A percentile compares a stretch with the other conserved stretches of the same genome.
Conservation (phyloP, 371 early-diverging fungal species). For the Synchytrium microbalum region DNA sequence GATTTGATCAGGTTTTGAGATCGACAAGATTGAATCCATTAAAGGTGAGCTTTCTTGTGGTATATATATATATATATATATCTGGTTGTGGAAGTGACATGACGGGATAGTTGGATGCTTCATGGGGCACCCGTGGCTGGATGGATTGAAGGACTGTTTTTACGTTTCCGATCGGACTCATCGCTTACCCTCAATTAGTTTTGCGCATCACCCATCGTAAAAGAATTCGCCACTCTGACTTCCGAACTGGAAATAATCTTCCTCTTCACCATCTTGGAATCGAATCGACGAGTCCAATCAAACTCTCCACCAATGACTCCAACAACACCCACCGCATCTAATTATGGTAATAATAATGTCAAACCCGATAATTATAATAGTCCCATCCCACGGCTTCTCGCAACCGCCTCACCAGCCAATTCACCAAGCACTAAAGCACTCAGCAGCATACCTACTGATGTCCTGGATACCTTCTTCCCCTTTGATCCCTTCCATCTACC, state of each 20-base stretch:
- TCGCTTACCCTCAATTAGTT: conserved; percentile 36
- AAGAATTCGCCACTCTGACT: conserved; percentile 76
- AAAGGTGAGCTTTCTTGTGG: conserved; percentile 35
- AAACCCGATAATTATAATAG: not conserved
- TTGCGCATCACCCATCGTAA: conserved; percentile 68
- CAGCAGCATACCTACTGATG: conserved; percentile 26
- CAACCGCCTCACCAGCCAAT: conserved; percentile 9
- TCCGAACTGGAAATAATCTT: conserved; percentile 77
- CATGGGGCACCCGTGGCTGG: no score
- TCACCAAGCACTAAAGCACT: conserved; percentile 1
- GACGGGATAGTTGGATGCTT: no score
- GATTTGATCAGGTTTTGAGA: conserved; percentile 62
- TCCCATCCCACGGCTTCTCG: conserved; percentile 1
- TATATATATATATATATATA: conserved; percentile 2
- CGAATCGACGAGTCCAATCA: conserved; percentile 41
- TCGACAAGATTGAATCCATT: conserved; percentile 78
- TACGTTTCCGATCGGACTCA: no score
- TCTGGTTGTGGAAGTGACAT: not conserved
- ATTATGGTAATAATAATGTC: not conserved
- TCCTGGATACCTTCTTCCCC: conserved; percentile 84
- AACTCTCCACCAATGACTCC: conserved; percentile 6
- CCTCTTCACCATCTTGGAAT: conserved; percentile 67
- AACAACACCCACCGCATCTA: conserved; percentile 28
- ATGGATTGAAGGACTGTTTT: no score
- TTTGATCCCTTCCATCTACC: conserved; percentile 86